Evolutionary conservation across 768 basidiomycete species (phyloP).

Genomic region (Xerocomus spinulosus): DNA sequence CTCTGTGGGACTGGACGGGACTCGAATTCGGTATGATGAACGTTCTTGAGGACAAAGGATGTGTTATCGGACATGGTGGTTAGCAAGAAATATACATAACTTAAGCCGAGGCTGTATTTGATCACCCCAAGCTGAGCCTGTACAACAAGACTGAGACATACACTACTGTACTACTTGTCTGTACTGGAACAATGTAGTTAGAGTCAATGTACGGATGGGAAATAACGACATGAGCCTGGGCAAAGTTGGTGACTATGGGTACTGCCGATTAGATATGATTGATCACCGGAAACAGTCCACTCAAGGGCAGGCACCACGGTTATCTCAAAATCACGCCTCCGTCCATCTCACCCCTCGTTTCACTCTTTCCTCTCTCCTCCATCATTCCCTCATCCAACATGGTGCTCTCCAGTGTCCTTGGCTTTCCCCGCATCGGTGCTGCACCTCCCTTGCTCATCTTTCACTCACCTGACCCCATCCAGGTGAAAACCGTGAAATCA

Average conservation of each 20-base stretch:
- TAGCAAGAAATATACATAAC: too few species aligned
- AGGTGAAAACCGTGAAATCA: constrained; percentile 94
- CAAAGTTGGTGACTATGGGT: constrained; percentile 1
- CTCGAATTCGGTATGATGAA: constrained; percentile 69
- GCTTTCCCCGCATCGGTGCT: constrained; percentile 81
- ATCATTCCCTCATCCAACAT: constrained; percentile 39
- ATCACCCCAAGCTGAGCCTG: too few species aligned
- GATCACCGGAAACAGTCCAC: constrained; percentile 17
- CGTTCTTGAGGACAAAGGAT: constrained; percentile 69
- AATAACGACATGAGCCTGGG: neutral
- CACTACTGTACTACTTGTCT: too few species aligned
- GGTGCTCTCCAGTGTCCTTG: constrained; percentile 83
- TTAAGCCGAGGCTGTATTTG: neutral
- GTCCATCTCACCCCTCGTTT: neutral
- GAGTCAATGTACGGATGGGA: too few species aligned
- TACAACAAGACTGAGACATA: too few species aligned
- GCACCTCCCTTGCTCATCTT: neutral
- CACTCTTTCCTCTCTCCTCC: constrained; percentile 14
- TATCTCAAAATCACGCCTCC: constrained; percentile 28
- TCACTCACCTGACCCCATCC: constrained; percentile 1
- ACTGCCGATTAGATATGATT: constrained; percentile 23
- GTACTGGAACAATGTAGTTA: too few species aligned
- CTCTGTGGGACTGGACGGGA: constrained; percentile 71
- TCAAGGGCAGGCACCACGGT: constrained; percentile 32
- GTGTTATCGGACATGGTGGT: constrained; percentile 50